Conservation (phyloP, 2,329 filamentous ascomycete genomes). For the Colletotrichum chlorophyti region DNA sequence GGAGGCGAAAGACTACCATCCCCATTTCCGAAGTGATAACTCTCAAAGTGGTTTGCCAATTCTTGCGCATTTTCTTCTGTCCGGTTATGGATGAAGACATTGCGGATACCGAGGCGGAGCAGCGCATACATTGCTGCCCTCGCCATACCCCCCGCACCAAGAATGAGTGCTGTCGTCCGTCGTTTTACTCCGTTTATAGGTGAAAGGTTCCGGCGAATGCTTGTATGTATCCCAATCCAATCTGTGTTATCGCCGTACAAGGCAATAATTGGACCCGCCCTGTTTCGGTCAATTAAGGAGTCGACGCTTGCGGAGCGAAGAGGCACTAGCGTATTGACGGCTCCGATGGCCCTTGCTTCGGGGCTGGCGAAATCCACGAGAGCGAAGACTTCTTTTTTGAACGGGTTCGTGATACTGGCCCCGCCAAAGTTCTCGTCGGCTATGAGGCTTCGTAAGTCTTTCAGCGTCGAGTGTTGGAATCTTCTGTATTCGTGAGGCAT, state of each 20-base stretch:
- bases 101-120: conserved; percentile 77
- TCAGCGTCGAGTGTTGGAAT: conserved; percentile 66
- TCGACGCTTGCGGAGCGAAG: conserved; percentile 65
- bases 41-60: conserved; percentile 72
- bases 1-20: conserved; percentile 42
- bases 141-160: conserved; percentile 77
- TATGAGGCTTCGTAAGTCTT: conserved; percentile 68
- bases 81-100: conserved; percentile 77
- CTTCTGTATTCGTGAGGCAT: conserved; percentile 72
- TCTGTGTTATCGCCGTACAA: conserved; percentile 83
- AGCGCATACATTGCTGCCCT: conserved; percentile 79
- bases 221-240: conserved; percentile 79
- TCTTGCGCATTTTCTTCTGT: conserved; percentile 69
- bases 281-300: conserved; percentile 61
- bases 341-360: conserved; percentile 77
- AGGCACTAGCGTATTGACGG: conserved; percentile 78
- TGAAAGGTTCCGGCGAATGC: conserved; percentile 74
- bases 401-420: conserved; percentile 74
- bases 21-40: conserved; percentile 47
- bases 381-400: conserved; percentile 75
- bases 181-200: conserved; percentile 71
- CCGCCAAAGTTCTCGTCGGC: conserved; percentile 74
- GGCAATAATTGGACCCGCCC: conserved; percentile 69
- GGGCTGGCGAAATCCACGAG: conserved; percentile 73
- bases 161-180: conserved; percentile 61